Conservation (phyloP, 305 asterid species). For the Solanum hybrid region DNA sequence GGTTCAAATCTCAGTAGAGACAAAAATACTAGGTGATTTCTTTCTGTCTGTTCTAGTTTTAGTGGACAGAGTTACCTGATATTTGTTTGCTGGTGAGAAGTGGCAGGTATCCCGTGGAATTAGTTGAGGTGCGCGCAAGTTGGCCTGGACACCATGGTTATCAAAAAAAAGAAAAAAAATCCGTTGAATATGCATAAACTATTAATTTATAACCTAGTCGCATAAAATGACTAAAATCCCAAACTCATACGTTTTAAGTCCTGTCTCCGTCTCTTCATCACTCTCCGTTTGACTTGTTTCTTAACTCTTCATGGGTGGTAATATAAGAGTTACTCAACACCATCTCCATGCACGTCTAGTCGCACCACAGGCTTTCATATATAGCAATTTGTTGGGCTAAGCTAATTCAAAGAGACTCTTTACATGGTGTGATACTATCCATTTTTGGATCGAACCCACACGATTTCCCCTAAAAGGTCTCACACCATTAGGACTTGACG, state of each 20-base stretch:
- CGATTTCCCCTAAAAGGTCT: no score
- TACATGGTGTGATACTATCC: no score
- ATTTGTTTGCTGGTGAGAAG: background rate
- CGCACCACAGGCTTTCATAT: background rate
- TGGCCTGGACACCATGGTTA: background rate
- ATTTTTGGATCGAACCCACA: no score
- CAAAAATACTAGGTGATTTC: background rate
- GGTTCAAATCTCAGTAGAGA: background rate
- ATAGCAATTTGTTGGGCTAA: background rate
- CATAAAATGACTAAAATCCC: background rate
- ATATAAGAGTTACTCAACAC: background rate
- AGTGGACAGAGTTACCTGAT: background rate
- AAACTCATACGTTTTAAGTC: background rate
- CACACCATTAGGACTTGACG: no score
- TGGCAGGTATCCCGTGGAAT: no score
- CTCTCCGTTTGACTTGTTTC: background rate
- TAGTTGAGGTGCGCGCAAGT: no score
- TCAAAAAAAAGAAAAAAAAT: background rate
- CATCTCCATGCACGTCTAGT: background rate
- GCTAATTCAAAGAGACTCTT: no score
- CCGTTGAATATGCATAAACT: background rate
- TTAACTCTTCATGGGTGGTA: background rate
- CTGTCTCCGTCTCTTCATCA: background rate
- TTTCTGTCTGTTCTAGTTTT: background rate
- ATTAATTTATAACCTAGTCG: background rate